These are phyloP conservation scores for Astraeus odoratus DNA, from an alignment of 768 basidiomycete species.

Conservation along the genomic window DNA sequence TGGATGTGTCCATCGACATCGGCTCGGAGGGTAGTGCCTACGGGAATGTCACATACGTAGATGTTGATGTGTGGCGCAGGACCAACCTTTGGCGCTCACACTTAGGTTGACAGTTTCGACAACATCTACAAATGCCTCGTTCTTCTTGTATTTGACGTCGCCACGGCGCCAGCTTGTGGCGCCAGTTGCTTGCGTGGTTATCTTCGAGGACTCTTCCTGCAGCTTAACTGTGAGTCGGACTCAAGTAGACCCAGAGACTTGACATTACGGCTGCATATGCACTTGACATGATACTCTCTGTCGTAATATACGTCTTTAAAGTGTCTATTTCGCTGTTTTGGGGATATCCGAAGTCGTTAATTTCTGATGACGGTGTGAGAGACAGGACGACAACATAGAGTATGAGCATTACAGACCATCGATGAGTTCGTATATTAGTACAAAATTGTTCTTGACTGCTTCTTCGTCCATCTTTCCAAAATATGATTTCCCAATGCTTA, in stretches of 20 bases:
- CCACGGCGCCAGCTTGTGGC: slow-evolving; percentile 92
- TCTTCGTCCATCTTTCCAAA: slow-evolving; percentile 99
- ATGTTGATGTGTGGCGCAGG: neutral
- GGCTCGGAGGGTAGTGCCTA: slow-evolving; percentile 86
- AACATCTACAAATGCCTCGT: slow-evolving; percentile 99
- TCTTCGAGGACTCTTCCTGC: slow-evolving; percentile 95
- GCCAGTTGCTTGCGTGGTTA: slow-evolving; percentile 95
- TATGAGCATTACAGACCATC: slow-evolving; percentile 56
- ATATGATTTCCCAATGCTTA: slow-evolving; percentile 89
- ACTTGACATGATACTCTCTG: slow-evolving; percentile 87
- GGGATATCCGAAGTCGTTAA: slow-evolving; percentile 98
- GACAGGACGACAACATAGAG: neutral
- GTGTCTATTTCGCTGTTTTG: slow-evolving; percentile 99
- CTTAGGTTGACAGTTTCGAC: slow-evolving; percentile 94
- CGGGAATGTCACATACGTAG: slow-evolving; percentile 1
- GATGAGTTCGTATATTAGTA: slow-evolving; percentile 94
- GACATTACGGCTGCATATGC: slow-evolving; percentile 70
- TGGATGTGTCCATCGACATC: slow-evolving; percentile 97
- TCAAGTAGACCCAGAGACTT: neutral
- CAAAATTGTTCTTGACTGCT: slow-evolving; percentile 98
- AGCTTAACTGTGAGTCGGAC: slow-evolving; percentile 1
- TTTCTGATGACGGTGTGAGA: slow-evolving; percentile 49
- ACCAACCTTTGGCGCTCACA: slow-evolving; percentile 87
- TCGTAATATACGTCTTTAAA: slow-evolving; percentile 95
- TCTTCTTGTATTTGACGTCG: slow-evolving; percentile 99